These are phyloP conservation scores for Teunomyces tritomae DNA, from an alignment of 805 yeast species.

Conservation along the genomic window DNA sequence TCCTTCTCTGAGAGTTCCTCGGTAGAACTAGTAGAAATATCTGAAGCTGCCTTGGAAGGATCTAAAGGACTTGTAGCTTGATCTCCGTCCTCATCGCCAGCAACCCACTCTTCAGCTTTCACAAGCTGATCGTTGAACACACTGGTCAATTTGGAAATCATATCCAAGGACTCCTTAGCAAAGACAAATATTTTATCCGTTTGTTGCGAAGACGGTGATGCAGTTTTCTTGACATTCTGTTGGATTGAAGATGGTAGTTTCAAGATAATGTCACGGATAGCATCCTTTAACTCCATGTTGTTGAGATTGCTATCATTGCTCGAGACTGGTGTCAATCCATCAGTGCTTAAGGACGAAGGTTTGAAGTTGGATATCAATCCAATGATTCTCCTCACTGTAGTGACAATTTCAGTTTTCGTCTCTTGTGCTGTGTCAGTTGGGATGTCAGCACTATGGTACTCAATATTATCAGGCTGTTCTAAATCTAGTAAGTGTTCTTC, in stretches of 20 bases:
- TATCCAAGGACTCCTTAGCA: constrained; percentile 86
- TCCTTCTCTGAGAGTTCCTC: constrained; percentile 2
- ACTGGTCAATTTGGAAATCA: constrained; percentile 77
- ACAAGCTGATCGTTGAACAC: constrained; percentile 84
- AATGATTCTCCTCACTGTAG: constrained; percentile 86
- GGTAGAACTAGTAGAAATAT: constrained; percentile 1
- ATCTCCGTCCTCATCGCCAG: constrained; percentile 29
- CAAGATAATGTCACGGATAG: constrained; percentile 75
- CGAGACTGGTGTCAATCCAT: constrained; percentile 9
- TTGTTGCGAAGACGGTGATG: constrained; percentile 13
- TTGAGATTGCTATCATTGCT: constrained; percentile 7
- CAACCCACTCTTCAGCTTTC: constrained; percentile 83
- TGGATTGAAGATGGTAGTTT: constrained; percentile 71
- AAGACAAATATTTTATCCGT: constrained; percentile 68
- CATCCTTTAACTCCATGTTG: constrained; percentile 46
- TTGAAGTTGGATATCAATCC: constrained; percentile 79
- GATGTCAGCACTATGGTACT: constrained; percentile 25
- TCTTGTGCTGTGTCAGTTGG: constrained; percentile 28
- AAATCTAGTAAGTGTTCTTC: constrained; percentile 5
- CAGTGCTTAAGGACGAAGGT: constrained; percentile 32
- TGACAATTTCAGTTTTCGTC: constrained; percentile 77
- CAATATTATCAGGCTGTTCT: constrained; percentile 5
- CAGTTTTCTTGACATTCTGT: constrained; percentile 27
- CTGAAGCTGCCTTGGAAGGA: not conserved
- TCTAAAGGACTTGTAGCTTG: not conserved